These are phyloP conservation scores for Agarophyton chilense DNA, from an alignment of 23 red algal genomes.

Conservation along the genomic window DNA sequence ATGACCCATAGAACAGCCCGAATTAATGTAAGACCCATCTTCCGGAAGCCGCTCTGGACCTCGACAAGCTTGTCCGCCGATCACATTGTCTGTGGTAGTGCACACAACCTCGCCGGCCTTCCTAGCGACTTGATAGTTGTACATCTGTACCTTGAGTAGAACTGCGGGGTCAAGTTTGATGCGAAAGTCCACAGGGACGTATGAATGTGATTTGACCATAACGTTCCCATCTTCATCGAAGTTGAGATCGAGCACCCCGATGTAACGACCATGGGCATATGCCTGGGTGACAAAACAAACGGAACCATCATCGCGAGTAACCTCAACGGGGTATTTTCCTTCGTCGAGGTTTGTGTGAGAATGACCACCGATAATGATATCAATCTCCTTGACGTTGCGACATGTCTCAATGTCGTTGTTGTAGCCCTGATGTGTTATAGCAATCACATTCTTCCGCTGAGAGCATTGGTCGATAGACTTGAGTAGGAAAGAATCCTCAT, in stretches of 20 bases:
- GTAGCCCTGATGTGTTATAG: conserved; percentile 56
- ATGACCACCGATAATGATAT: conserved; percentile 61
- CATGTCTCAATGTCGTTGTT: conserved; percentile 55
- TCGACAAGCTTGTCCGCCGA: conserved; percentile 8
- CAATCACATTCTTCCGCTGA: conserved; percentile 47
- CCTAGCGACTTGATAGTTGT: conserved; percentile 29
- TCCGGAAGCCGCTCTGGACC: conserved; percentile 17
- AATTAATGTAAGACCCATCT: conserved; percentile 8
- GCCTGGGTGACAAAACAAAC: conserved; percentile 39
- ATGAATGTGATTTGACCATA: neutral
- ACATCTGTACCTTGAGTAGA: conserved; percentile 6
- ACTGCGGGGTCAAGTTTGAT: conserved; percentile 34
- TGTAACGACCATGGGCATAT: conserved; percentile 48
- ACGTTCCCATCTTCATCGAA: conserved; percentile 37
- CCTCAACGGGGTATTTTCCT: conserved; percentile 31
- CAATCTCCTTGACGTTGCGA: conserved; percentile 47
- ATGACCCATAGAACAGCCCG: conserved; percentile 41
- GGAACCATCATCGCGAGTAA: conserved; percentile 49
- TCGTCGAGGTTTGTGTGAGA: conserved; percentile 46
- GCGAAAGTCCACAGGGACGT: conserved; percentile 45
- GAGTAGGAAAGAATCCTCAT: conserved; percentile 14
- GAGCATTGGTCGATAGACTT: conserved; percentile 24
- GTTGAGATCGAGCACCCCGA: conserved; percentile 33
- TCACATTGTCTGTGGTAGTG: neutral
- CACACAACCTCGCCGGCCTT: conserved; percentile 19